Evolutionary conservation across 2,329 filamentous ascomycete species (phyloP), one percentile per base, ranked within the genome.

Genomic region (Colletotrichum godetiae): DNA sequence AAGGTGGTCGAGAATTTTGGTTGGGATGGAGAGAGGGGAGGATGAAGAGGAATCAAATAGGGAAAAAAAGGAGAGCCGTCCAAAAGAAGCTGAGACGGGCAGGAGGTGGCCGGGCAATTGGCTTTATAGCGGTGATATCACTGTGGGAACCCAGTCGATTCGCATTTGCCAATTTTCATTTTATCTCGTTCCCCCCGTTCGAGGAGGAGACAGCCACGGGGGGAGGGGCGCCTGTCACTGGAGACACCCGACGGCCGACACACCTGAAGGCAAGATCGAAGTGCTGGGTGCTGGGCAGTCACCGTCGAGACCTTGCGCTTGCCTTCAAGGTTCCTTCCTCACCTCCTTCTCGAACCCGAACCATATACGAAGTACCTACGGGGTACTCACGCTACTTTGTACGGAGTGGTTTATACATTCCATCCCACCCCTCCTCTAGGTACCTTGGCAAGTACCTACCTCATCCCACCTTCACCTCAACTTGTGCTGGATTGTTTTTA

Each of bases 121-220:
- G 56, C 71, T 73, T 73, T 73, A 73, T 73, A 73, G 67, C 67
- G 71, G 71, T 73, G 71, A 73, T 73, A 73, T 73, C 70, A 73
- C 71, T 73, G 71, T 73, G 71, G 71, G 67, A 73, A 73, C 71
- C 67, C 61, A 66, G 67, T 42, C 62, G 56, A 57, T 57, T 73
- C 67, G 71, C 71, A 73, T 73, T 70, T 73, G 60, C 71, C 67
- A 73, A 73, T 73, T 73, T 73, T 73, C 67, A 73, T 71, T 73
- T 73, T 57, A 66, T 66, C 67, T 66, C 60, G 67, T 71, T 53
- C 71, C 67, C 67, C 66, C 66, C 65, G 69, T 65, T 67, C 46
- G 56, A 64, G 46, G 49, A 42, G 66, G 58, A 31, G 33, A 55
- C 19, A 35, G 66, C 33, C n/a, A 27, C 31, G 33, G 24, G 42